Evolutionary conservation across 257 asterid genomes (phyloP).

Genomic region (Petrea volubilis): DNA sequence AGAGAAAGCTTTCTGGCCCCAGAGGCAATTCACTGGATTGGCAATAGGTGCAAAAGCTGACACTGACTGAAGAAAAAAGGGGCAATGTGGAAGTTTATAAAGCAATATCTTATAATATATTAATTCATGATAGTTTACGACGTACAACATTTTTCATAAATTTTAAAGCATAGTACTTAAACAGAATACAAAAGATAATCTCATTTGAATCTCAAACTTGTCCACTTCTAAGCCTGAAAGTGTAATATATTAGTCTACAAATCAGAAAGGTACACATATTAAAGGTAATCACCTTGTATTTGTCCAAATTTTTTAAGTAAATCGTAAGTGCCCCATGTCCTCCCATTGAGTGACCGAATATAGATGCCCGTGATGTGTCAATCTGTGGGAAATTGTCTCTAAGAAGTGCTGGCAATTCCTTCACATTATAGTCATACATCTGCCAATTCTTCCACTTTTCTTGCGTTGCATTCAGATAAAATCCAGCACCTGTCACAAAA

Average conservation of each 20-base stretch:
- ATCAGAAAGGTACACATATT: too few relatives aligned
- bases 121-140: too few relatives aligned
- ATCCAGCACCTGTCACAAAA: conserved; percentile 89
- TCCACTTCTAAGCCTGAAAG: too few relatives aligned
- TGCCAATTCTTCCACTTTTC: conserved; percentile 99
- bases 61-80: conserved; percentile 76
- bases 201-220: too few relatives aligned
- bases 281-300: conserved; percentile 84
- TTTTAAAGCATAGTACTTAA: too few relatives aligned
- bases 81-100: too few relatives aligned
- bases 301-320: conserved; percentile 85
- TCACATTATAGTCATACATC: conserved; percentile 95
- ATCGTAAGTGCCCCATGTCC: conserved; percentile 98
- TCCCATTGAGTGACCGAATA: conserved; percentile 98
- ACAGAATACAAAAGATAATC: too few relatives aligned
- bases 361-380: conserved; percentile 83
- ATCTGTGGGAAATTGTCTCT: conserved; percentile 79
- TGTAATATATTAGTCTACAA: too few relatives aligned
- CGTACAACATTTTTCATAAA: too few relatives aligned
- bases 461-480: conserved; percentile 95
- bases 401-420: conserved; percentile 87
- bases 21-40: conserved; percentile 83
- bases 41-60: conserved; percentile 89
- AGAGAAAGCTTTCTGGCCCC: conserved; percentile 98
- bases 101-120: too few relatives aligned